Evolutionary conservation across 2,329 filamentous ascomycete species (phyloP), one percentile per base, ranked within the genome.

Genomic region (Zopfia rhizophila): DNA sequence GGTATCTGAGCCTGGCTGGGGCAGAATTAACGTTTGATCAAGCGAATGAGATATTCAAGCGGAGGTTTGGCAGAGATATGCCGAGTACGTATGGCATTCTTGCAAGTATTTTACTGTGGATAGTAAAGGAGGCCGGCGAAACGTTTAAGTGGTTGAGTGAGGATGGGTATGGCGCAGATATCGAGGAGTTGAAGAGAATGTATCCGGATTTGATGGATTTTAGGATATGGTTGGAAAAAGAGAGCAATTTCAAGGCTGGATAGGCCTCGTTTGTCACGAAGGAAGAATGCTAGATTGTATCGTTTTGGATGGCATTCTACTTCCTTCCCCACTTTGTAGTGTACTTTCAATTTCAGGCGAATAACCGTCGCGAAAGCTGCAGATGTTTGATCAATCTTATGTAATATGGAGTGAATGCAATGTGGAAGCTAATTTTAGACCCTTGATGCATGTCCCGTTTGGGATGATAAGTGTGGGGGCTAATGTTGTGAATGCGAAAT

Each of bases 141-240:
- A 78, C 78, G 74, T 74, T 74, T 38, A 52, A 66, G 16, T 81
- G 76, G 73, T 77, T 80, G 35, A 61, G 61, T 39, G 63, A 71
- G 6, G 60, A 68, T 10, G 75, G 73, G 0, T 78, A 68, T 51
- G 63, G 60, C 5, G 75, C 69, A 1, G 69, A 80, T 61, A 63
- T 81, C 27, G 23, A 56, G 13, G 65, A 60, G 35, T 50, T 75
- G 39, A 72, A 61, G 57, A 64, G 64, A 47, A 56, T 71, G 39
- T 61, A 80, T 58, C 74, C 77, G 2, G 65, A 59, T 3, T 55
- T 79, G 64, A 70, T 72, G 60, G 66, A 75, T 44, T 78, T 78
- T 46, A 68, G 60, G 30, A 60, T 58, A 3, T 81, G 76, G 74
- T 43, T 81, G 42, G 52, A 70, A 58, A 65, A 66, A 48, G 74